These are phyloP conservation scores for Microthyrium microscopicum DNA, from an alignment of 2,329 filamentous ascomycete species.

Conservation along the genomic window DNA sequence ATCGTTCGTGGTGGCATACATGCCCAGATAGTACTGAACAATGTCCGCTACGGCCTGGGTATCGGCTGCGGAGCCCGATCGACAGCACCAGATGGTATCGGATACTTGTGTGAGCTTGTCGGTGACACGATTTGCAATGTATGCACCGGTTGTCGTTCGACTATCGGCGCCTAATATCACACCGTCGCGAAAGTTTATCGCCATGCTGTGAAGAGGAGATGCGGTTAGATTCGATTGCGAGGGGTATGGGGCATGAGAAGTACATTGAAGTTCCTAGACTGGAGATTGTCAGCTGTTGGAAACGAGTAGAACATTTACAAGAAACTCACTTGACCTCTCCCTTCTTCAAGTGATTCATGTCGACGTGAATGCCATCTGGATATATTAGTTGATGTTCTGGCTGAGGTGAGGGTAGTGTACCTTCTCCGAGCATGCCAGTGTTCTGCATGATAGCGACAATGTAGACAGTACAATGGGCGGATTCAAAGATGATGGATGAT, in stretches of 20 bases:
- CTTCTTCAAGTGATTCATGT: constrained; percentile 98
- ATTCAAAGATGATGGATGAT: no score
- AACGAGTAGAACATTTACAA: constrained; percentile 2
- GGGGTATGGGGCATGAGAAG: constrained; percentile 9
- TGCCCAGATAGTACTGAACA: constrained; percentile 85
- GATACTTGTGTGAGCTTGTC: constrained; percentile 98
- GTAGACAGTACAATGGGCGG: no score
- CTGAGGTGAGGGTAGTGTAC: constrained; percentile 10
- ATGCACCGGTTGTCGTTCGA: constrained; percentile 90
- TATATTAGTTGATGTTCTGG: constrained; percentile 2
- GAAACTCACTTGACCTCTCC: constrained; percentile 91
- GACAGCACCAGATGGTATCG: constrained; percentile 99
- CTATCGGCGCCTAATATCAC: constrained; percentile 97
- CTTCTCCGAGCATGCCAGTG: constrained; percentile 25
- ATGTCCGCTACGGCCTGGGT: constrained; percentile 97
- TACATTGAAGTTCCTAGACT: constrained; percentile 92
- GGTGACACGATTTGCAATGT: constrained; percentile 97
- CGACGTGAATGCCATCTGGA: constrained; percentile 93
- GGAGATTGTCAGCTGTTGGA: constrained; percentile 13
- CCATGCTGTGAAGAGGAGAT: constrained; percentile 51
- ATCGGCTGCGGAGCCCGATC: constrained; percentile 91
- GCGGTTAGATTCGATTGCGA: constrained; percentile 11
- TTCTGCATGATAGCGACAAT: constrained; percentile 17
- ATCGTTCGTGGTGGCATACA: constrained; percentile 82
- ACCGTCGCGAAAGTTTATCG: constrained; percentile 95